Evolutionary conservation across 371 early-diverging fungal genomes (phyloP), one percentile per base, ranked within the genome.

Genomic region (Racocetra persica): DNA sequence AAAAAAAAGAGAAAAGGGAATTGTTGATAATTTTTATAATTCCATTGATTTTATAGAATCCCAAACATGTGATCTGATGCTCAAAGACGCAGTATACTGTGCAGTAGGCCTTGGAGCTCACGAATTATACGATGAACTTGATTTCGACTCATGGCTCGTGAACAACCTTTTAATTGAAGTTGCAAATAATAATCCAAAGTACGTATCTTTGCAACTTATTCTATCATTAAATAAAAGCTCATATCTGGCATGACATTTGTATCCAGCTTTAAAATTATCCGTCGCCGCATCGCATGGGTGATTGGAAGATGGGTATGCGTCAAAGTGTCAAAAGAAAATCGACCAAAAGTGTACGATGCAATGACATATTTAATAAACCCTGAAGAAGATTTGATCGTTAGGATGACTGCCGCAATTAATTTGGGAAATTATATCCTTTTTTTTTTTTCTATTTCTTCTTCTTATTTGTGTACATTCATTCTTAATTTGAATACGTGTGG

Each of bases 221-320:
- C 2, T 20, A 49, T 32, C 28, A 45, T 60, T 20, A 18, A 32
- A 32, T 32, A 32, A 32, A 32, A 32, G 32, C 11, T 45, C 45
- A 45, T 45, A 45, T 45, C 45, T 10, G 4, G 22, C 24, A 52
- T 36, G 11, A 20, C 41, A 57, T 3, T 24, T 72, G 4, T 63
- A 36, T 51, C 41, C 66, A 92, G 92, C 52, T 87, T 87, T 54
- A 91, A 87, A 26, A 83, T 94, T 11, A 83, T 96, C 32, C 90
- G 92, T 55, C 90, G 95, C 57, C 90, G 97, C 20, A 92, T 95
- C 22, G 93, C 94, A 6, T 93, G 94, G 93, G 84, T 97, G 69
- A 87, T 97, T 57, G 94, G 95, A n/a, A 88, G 90, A 82, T 98
- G 97, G 96, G 90, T 96, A 24, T 87, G 88, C 10, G 95, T 96